Percentiles rank a stretch among this genome's conserved stretches.
phyloP scores from a whole-genome alignment of 2,329 filamentous ascomycete species.

The Xylaria polymorpha region DNA sequence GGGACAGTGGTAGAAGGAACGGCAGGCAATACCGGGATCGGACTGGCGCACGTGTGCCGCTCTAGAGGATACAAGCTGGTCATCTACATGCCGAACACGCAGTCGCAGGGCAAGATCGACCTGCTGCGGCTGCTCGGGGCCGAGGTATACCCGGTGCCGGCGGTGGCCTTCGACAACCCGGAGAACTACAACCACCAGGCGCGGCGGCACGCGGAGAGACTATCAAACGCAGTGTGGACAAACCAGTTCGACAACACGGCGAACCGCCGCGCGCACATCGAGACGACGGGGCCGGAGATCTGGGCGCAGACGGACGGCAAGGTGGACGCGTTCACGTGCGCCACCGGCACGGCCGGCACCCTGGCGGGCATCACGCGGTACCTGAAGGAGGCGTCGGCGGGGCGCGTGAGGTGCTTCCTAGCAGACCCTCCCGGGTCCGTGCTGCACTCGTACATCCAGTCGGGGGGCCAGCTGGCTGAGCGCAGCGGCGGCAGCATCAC shows the following conservation, averaged over 20 bases:
- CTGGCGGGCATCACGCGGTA: conserved; percentile 89
- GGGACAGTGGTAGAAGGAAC: conserved; percentile 98
- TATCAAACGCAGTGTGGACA: conserved; percentile 86
- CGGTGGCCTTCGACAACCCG: conserved; percentile 93
- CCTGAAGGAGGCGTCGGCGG: conserved; percentile 83
- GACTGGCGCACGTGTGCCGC: conserved; percentile 94
- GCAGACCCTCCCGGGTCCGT: conserved; percentile 95
- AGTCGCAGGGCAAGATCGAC: conserved; percentile 98
- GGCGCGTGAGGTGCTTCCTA: conserved; percentile 85
- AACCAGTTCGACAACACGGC: conserved; percentile 99
- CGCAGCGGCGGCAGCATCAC: conserved; percentile 89
- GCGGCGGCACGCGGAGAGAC: conserved; percentile 82
- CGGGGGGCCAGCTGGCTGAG: conserved; percentile 85
- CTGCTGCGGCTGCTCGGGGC: conserved; percentile 89
- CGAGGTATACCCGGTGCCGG: conserved; percentile 95
- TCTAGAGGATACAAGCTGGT: conserved; percentile 92
- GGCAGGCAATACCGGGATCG: conserved; percentile 97
- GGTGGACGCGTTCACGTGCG: conserved; percentile 94
- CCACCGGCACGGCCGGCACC: conserved; percentile 92
- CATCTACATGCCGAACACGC: conserved; percentile 99
- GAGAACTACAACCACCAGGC: conserved; percentile 99
- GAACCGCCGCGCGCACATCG: conserved; percentile 92
- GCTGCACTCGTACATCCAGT: conserved; percentile 89
- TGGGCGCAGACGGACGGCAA: conserved; percentile 90
- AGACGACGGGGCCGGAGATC: conserved; percentile 97